Base-by-base conservation (phyloP, 441 rosid species). In the Gossypium aridum region DNA sequence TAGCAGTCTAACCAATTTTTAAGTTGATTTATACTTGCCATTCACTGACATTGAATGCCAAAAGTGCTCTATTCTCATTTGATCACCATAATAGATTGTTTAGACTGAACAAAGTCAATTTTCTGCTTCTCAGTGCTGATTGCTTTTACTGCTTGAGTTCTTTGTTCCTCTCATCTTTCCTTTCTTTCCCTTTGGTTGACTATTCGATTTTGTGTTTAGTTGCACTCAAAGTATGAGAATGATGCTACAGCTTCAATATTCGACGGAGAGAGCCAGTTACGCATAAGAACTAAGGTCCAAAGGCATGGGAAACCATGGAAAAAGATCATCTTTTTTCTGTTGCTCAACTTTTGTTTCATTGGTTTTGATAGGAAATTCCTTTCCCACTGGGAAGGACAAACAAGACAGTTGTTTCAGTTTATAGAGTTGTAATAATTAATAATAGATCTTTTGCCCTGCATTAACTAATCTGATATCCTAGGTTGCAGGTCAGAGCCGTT, bases 61-160 rank as follows among this genome's bases (percentile, higher is more conserved):
- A n/a, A 77, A 73, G 63, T 74, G 80, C 82, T 81, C 78, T 60
- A 74, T 83, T 85, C 82, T 82, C 81, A 55, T 69, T 77, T 59
- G 22, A 70, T 73, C 68, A 75, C 13, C 39, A 68, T 70, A 76
- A 75, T 73, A 22, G 54, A 78, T 76, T 79, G 75, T 73, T 81
- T 64, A 72, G 84, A 60, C 63, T 17, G 69, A 10, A 53, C 47
- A 73, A 37, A 64, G 39, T 39, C 72, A 68, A 65, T 68, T 57
- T 76, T 77, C 45, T 0, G 16, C 25, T 23, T 23, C 25, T 23
- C 25, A 23, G 25, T 23, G 6, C 49, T 49, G n/a, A 57, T 70
- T 72, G 8, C 49, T 34, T 28, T 26, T 62, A 28, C 20, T 28
- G 43, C 47, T 64, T 5, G 10, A 31, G 37, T 31, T 31, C 7